Conservation (phyloP, 495 filamentous ascomycete genomes). For the Aspergillus haitiensis region DNA sequence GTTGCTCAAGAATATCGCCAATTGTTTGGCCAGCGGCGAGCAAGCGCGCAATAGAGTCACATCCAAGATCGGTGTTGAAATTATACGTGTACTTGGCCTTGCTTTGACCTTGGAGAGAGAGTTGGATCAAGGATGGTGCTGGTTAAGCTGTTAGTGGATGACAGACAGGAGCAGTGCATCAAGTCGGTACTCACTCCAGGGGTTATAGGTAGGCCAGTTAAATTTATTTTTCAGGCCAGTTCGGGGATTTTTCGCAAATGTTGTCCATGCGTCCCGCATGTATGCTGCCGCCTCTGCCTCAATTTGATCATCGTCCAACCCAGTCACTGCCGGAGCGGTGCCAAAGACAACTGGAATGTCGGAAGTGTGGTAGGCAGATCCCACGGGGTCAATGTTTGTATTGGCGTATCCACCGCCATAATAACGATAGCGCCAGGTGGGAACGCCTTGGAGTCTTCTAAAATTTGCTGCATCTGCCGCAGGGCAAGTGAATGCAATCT, state of each 20-base stretch:
- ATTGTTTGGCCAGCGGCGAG: not conserved
- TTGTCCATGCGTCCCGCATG: slow-evolving; percentile 9
- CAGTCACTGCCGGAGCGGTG: not conserved
- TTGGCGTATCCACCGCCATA: slow-evolving; percentile 2
- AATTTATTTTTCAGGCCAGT: not conserved
- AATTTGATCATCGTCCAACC: not conserved
- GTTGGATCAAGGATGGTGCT: slow-evolving; percentile 1
- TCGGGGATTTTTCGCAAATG: slow-evolving; percentile 2
- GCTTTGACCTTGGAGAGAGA: not conserved
- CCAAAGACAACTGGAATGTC: not conserved
- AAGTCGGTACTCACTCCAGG: not conserved
- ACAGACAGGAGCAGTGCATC: not conserved
- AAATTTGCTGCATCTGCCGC: not conserved
- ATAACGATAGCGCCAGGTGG: slow-evolving; percentile 6
- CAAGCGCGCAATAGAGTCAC: not conserved
- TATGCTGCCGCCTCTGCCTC: not conserved
- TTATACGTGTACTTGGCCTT: slow-evolving; percentile 4
- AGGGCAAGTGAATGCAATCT: not conserved
- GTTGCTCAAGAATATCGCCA: no score
- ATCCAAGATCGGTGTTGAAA: not conserved
- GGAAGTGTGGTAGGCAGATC: slow-evolving; percentile 1
- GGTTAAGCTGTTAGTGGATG: not conserved
- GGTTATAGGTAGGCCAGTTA: slow-evolving; percentile 5
- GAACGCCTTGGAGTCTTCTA: slow-evolving; percentile 1
- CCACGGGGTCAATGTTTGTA: not conserved